Evolutionary conservation across 2,329 filamentous ascomycete species (phyloP).

Genomic region (Lomentospora prolificans): DNA sequence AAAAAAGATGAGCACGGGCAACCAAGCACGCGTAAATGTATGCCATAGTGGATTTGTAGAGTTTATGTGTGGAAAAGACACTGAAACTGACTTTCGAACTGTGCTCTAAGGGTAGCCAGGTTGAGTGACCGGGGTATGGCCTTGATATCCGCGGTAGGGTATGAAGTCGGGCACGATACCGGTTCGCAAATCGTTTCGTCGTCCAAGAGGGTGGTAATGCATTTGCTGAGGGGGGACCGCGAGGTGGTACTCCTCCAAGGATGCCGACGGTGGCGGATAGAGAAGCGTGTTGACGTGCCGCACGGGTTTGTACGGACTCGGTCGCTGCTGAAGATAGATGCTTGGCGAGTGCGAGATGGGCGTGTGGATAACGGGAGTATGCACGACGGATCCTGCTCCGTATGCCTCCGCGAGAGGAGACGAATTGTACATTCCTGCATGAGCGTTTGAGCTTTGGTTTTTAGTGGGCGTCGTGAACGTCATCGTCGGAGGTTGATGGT

Average conservation of each 20-base stretch:
- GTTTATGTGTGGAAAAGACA: too few relatives aligned
- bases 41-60: too few relatives aligned
- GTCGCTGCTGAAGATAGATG: constrained; percentile 75
- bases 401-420: constrained; percentile 60
- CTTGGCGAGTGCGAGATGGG: constrained; percentile 75
- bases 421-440: constrained; percentile 48
- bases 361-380: constrained; percentile 48
- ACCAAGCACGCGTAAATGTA: not conserved
- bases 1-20: constrained; percentile 9
- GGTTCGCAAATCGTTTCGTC: constrained; percentile 55
- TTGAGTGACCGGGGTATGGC: constrained; percentile 7
- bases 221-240: constrained; percentile 57
- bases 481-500: constrained; percentile 18
- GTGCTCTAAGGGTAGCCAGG: not conserved
- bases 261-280: constrained; percentile 72
- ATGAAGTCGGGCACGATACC: constrained; percentile 60
- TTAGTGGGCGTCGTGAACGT: constrained; percentile 43
- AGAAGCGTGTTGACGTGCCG: constrained; percentile 84
- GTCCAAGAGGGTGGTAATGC: constrained; percentile 72
- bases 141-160: constrained; percentile 15
- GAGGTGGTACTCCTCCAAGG: constrained; percentile 65
- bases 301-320: constrained; percentile 87
- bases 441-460: constrained; percentile 39
- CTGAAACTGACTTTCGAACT: not conserved
- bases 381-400: constrained; percentile 38